These are phyloP conservation scores for Podila horticola DNA, from an alignment of 192 early-diverging fungal genomes.

Conservation along the genomic window DNA sequence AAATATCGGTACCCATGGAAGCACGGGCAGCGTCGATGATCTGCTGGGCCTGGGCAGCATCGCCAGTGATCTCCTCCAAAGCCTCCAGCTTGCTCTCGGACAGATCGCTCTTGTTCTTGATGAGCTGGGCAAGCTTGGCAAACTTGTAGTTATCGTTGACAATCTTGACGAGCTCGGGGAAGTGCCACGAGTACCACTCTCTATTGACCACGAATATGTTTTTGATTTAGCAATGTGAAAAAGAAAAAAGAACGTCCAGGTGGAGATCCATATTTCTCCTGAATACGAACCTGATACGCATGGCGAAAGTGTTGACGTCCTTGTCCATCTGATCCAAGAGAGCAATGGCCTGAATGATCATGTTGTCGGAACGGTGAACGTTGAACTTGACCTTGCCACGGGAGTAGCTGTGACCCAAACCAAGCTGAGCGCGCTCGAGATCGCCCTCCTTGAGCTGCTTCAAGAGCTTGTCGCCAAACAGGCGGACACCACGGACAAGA, in stretches of 20 bases:
- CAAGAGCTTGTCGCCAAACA: conserved; percentile 91
- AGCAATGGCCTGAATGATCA: conserved; percentile 87
- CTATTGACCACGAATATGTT: conserved; percentile 47
- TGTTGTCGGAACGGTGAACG: conserved; percentile 97
- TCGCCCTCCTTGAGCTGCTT: conserved; percentile 93
- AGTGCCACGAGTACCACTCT: conserved; percentile 99
- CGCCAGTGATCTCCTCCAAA: conserved; percentile 85
- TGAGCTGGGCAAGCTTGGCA: conserved; percentile 86
- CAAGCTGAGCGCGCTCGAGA: conserved; percentile 92
- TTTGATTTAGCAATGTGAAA: too few species aligned
- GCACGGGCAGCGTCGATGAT: conserved; percentile 93
- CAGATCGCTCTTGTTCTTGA: conserved; percentile 93
- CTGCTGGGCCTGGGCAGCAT: conserved; percentile 84
- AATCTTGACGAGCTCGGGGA: conserved; percentile 98
- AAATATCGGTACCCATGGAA: conserved; percentile 99
- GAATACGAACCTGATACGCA: conserved; percentile 72
- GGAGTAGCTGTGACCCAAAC: conserved; percentile 98
- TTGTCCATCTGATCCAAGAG: conserved; percentile 96
- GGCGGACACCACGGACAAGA: conserved; percentile 92
- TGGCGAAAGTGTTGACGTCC: conserved; percentile 94
- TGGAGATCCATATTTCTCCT: background rate
- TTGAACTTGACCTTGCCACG: conserved; percentile 99
- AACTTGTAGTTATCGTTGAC: conserved; percentile 93
- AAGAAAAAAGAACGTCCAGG: too few species aligned
- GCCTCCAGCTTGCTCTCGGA: conserved; percentile 78